Conservation (phyloP, 1,284 basidiomycete species). For the Trametes sp. region DNA sequence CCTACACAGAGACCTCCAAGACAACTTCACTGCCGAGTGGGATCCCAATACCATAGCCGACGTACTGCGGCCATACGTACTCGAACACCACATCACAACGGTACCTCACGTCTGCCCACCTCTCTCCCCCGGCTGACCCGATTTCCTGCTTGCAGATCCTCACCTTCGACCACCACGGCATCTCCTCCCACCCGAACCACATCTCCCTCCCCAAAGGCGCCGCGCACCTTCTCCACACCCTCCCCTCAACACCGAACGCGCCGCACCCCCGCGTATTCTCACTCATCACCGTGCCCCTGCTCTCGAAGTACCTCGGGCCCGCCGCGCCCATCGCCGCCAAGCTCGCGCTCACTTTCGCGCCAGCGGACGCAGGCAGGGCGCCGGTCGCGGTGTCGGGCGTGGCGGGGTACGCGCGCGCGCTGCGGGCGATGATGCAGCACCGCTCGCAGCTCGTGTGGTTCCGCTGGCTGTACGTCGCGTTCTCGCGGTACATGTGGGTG, state of each 20-base stretch:
- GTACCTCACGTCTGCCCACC: slow-evolving; percentile 48
- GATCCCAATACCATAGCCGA: slow-evolving; percentile 64
- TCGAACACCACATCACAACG: slow-evolving; percentile 65
- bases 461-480: slow-evolving; percentile 84
- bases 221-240: slow-evolving; percentile 46
- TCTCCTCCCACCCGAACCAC: slow-evolving; percentile 94
- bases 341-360: slow-evolving; percentile 37
- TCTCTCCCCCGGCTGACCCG: slow-evolving; percentile 9
- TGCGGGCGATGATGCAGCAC: slow-evolving; percentile 81
- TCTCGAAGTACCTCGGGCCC: slow-evolving; percentile 68
- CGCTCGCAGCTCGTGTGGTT: slow-evolving; percentile 89
- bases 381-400: slow-evolving; percentile 63
- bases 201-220: slow-evolving; percentile 72
- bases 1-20: slow-evolving; percentile 74
- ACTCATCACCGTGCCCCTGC: slow-evolving; percentile 64
- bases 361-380: slow-evolving; percentile 19
- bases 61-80: slow-evolving; percentile 67
- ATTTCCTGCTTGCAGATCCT: slow-evolving; percentile 66
- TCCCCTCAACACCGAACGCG: slow-evolving; percentile 27
- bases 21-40: slow-evolving; percentile 81
- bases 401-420: slow-evolving; percentile 61
- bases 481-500: slow-evolving; percentile 93
- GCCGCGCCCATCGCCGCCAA: slow-evolving; percentile 57
- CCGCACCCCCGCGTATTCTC: slow-evolving; percentile 56
- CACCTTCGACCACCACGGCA: slow-evolving; percentile 87